Conservation (phyloP, 2,329 filamentous ascomycete species). For the Zasmidium cellare region DNA sequence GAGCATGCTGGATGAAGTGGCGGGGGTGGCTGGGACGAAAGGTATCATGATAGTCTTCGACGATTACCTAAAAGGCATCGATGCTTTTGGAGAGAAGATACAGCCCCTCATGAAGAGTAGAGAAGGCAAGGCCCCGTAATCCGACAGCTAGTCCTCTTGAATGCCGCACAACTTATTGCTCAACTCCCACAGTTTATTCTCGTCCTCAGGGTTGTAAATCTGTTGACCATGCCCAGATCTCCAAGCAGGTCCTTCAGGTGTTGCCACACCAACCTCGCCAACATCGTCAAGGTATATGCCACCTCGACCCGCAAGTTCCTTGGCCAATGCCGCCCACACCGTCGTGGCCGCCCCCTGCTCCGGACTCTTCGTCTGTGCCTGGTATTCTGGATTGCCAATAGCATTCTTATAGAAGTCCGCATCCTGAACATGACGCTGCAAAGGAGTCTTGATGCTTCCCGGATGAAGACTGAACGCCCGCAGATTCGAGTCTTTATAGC, state of each 20-base stretch:
- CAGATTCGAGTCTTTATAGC: constrained; percentile 46
- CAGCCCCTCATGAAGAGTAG: constrained; percentile 18
- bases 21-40: constrained; percentile 9
- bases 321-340: constrained; percentile 45
- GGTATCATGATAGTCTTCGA: constrained; percentile 19
- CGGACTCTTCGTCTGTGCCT: constrained; percentile 31
- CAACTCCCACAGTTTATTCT: constrained; percentile 42
- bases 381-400: constrained; percentile 10
- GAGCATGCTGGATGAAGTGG: constrained; percentile 10
- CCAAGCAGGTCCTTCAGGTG: constrained; percentile 6
- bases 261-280: neutral
- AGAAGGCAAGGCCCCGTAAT: neutral
- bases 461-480: constrained; percentile 50
- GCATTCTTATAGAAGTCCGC: constrained; percentile 17
- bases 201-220: constrained; percentile 40
- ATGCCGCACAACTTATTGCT: constrained; percentile 2
- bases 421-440: constrained; percentile 21
- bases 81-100: constrained; percentile 15
- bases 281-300: constrained; percentile 47
- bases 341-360: constrained; percentile 53
- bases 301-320: constrained; percentile 46
- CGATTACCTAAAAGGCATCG: constrained; percentile 14
- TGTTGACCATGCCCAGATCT: constrained; percentile 32
- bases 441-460: constrained; percentile 41
- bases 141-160: neutral